Base-by-base conservation (phyloP, 139 green algal genomes). In the Asterochloris sp. region DNA sequence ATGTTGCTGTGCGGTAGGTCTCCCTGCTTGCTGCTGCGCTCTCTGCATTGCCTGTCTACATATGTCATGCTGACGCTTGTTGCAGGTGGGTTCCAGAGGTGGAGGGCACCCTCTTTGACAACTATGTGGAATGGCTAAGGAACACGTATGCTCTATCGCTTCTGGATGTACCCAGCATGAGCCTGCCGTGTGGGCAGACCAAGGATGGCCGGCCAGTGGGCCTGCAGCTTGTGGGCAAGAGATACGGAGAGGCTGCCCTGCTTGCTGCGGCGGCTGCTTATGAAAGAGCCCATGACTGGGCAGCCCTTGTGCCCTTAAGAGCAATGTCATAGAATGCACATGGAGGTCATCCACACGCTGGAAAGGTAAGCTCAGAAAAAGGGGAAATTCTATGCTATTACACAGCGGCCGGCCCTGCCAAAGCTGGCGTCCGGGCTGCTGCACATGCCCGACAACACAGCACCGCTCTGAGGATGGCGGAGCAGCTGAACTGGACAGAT, bases 111-210 rank as follows among this genome's bases (percentile, higher is more conserved):
- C 47, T 63, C 14, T 87, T 89, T 47, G 10, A 61, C 23, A 87
- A 84, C 73, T 91, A 91, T 74, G 80, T 87, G 15, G 87, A 89
- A 24, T 91, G 87, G 87, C 83, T 91, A 76, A 78, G 81, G 23
- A 83, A 74, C n/a, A 88, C 85, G 21, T 89, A 69, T 27, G 62
- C 74, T 10, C 76, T 84, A 10, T 80, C 73, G 17, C 64, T 88
- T 64, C 47, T 64, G 11, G 67, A 78, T 28, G 54, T 85, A 21
- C 85, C 84, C 38, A 64, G 47, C 8, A 38, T 87, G 15, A 86
- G 61, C 21, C 2, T 88, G 12, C 84, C 87, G 47, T 86, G 79
- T 26, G 84, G 82, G 1, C 11, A 83, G 62, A 81, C 73, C 23
- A 66, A 14, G 61, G 69, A 74, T 80, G 82, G 83, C n/a, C 83